Evolutionary conservation across 768 basidiomycete species (phyloP).

Genomic region (Pleurotus ostreatus): DNA sequence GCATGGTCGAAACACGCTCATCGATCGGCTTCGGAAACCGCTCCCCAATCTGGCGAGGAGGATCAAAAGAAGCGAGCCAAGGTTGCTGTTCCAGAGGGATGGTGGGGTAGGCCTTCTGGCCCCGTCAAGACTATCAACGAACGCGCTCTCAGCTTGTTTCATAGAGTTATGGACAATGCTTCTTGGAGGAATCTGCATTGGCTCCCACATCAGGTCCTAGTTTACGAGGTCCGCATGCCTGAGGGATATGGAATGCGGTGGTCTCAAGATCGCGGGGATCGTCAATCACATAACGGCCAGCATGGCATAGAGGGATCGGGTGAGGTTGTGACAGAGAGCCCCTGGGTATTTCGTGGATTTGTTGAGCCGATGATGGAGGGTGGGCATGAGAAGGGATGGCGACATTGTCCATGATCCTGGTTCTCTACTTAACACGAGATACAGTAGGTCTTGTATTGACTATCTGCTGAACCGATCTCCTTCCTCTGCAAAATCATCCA

Average conservation of each 20-base stretch:
- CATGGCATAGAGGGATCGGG: conserved; percentile 5
- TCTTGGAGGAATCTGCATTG: conserved; percentile 66
- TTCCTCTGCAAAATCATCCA: too few species aligned
- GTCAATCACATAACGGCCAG: neutral
- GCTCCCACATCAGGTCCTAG: conserved; percentile 57
- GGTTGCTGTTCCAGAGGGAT: conserved; percentile 29
- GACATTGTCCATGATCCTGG: conserved; percentile 25
- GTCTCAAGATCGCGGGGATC: conserved; percentile 42
- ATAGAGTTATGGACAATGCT: conserved; percentile 45
- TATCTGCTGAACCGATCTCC: too few species aligned
- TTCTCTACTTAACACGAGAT: too few species aligned
- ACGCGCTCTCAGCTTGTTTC: conserved; percentile 45
- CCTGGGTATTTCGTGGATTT: conserved; percentile 61
- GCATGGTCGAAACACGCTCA: conserved; percentile 69
- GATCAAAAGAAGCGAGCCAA: conserved; percentile 14
- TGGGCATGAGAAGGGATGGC: conserved; percentile 62
- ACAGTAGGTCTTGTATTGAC: too few species aligned
- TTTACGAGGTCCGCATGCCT: conserved; percentile 55
- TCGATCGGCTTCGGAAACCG: conserved; percentile 33
- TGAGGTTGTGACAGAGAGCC: conserved; percentile 15
- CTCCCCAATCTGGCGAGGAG: conserved; percentile 2
- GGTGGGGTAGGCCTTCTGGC: conserved; percentile 60
- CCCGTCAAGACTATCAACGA: conserved; percentile 51
- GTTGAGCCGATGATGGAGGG: conserved; percentile 68
- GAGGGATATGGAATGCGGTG: conserved; percentile 70